Base-by-base conservation (phyloP, 106 monocot species). In the Platanthera zijinensis region DNA sequence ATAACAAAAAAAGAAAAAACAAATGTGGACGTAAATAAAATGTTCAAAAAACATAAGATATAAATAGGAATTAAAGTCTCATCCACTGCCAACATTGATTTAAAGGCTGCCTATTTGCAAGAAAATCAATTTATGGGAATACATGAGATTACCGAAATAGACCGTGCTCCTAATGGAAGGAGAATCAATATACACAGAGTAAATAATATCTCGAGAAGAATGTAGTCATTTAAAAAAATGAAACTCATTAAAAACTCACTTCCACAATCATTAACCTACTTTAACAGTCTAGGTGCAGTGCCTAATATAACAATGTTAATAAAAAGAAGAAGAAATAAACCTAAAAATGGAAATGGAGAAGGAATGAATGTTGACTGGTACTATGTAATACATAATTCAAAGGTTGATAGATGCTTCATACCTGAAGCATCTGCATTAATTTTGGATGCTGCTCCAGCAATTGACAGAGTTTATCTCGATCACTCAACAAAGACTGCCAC, bases 391-490 rank as follows among this genome's bases (percentile, higher is more conserved):
- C 59, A 19, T 19, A 9, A 61, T 61, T n/a, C 59, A 66, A 71
- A 11, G n/a, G 2, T 57, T 54, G 71, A 71, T 19, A 8, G 15
- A 73, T 45, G 79, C 13, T 56, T 70, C 80, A 84, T 82, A 97
- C 97, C 97, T 97, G 93, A 79, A 97, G 93, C 97, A 97, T 97
- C 76, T 97, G 89, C 91, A 97, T 94, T 80, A 97, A 77, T 76
- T 97, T 97, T 17, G 97, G 97, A 69, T 97, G 91, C 72, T 91
- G 89, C 80, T 97, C 97, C 5, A 97, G 76, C 83, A 97, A 89
- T 19, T 97, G 84, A 61, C 97, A 97, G 57, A 97, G 91, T 82
- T 97, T 97, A 57, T 93, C 94, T 14, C 97, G 84, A 50, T 97
- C 93, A 79, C 91, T 90, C 74, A 97, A 73, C 57, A 97, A 79